A percentile compares a stretch with the other conserved stretches of the same genome.
These are phyloP conservation scores for Wickerhamomyces silvicola DNA, from an alignment of 805 yeast species.

Conservation along the genomic window DNA sequence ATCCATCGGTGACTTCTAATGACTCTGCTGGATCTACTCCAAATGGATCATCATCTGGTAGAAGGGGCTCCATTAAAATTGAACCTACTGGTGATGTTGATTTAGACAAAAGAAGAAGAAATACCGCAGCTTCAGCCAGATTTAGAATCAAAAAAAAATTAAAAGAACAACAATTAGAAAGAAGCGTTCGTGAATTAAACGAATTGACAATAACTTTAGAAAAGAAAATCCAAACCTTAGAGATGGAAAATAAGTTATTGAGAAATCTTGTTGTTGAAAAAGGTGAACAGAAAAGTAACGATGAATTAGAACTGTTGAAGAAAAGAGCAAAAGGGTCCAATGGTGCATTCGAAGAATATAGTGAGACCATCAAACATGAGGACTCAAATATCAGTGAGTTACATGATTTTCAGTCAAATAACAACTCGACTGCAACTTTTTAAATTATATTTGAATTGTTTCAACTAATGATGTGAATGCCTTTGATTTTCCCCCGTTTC, in stretches of 20 bases:
- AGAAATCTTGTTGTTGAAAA: slow-evolving; percentile 80
- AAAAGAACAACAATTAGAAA: slow-evolving; percentile 88
- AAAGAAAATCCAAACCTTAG: slow-evolving; percentile 70
- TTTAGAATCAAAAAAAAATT: slow-evolving; percentile 88
- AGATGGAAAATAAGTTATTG: slow-evolving; percentile 87
- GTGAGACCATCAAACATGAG: too few species aligned
- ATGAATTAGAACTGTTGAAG: slow-evolving; percentile 46
- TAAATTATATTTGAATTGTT: too few species aligned
- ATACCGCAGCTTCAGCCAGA: slow-evolving; percentile 92
- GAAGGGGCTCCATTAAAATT: slow-evolving; percentile 6
- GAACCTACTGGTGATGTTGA: slow-evolving; percentile 31
- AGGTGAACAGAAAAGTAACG: slow-evolving; percentile 47
- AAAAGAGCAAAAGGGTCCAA: slow-evolving; percentile 32
- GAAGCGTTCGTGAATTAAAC: slow-evolving; percentile 62
- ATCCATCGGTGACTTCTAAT: slow-evolving; percentile 3
- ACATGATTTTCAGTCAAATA: too few species aligned
- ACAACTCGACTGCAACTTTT: too few species aligned
- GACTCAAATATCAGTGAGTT: too few species aligned
- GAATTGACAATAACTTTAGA: slow-evolving; percentile 63
- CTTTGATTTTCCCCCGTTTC: too few species aligned
- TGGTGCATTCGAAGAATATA: slow-evolving; percentile 7
- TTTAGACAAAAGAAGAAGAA: slow-evolving; percentile 73
- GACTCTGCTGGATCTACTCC: neutral
- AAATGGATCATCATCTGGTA: neutral
- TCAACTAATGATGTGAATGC: too few species aligned